Conservation (phyloP, 768 basidiomycete genomes). For the Mycena galericulata region DNA sequence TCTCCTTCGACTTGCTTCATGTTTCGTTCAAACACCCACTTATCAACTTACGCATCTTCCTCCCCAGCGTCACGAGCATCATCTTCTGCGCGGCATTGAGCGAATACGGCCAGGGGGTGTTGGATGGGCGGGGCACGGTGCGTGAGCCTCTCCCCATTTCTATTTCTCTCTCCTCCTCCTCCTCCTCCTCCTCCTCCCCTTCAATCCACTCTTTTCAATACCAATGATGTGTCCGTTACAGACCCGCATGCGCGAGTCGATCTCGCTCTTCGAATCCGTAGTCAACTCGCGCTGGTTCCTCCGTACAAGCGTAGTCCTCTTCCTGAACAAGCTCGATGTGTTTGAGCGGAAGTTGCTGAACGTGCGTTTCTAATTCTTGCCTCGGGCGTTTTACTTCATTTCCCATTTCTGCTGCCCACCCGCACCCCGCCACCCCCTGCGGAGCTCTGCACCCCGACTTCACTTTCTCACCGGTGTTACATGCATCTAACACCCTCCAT, state of each 20-base stretch:
- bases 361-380: conserved; percentile 11
- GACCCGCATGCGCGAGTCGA: conserved; percentile 84
- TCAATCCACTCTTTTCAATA: too few species aligned
- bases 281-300: conserved; percentile 50
- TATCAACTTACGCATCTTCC: background rate
- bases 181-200: background rate
- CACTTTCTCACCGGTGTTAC: too few species aligned
- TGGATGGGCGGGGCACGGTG: conserved; percentile 65
- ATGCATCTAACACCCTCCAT: too few species aligned
- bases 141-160: conserved; percentile 23
- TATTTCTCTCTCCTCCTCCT: background rate
- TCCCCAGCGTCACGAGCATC: conserved; percentile 59
- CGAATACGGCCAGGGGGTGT: conserved; percentile 68
- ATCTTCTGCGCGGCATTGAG: conserved; percentile 68
- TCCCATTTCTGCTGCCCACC: too few species aligned
- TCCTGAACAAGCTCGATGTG: conserved; percentile 80
- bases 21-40: too few species aligned
- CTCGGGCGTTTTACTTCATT: too few species aligned
- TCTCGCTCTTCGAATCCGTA: conserved; percentile 80
- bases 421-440: too few species aligned
- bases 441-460: too few species aligned
- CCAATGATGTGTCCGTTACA: too few species aligned
- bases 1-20: too few species aligned
- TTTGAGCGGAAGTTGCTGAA: conserved; percentile 66
- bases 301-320: conserved; percentile 75